phyloP scores from a whole-genome alignment of 345 rosid genomes.

The Populus davidiana region DNA sequence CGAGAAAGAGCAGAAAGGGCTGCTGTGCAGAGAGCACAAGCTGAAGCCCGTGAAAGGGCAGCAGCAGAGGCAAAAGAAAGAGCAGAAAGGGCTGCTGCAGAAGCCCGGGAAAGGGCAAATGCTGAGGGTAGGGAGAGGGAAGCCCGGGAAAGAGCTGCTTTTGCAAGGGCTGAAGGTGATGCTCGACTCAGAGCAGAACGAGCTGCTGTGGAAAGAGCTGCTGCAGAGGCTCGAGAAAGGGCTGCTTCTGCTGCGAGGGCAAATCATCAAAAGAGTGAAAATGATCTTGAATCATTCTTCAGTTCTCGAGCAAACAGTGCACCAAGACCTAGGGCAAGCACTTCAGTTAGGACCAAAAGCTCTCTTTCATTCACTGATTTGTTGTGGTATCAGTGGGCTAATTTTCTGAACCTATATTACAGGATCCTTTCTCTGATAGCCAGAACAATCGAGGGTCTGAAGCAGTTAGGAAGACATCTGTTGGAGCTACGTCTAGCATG shows the following conservation, averaged over 20 bases:
- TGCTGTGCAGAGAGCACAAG: constrained; percentile 89
- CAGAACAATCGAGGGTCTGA: constrained; percentile 72
- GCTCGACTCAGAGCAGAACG: constrained; percentile 63
- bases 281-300: constrained; percentile 89
- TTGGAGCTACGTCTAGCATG: constrained; percentile 53
- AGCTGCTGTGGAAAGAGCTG: constrained; percentile 81
- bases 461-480: constrained; percentile 52
- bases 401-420: constrained; percentile 22
- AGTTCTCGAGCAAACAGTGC: constrained; percentile 79
- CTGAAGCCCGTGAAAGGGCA: constrained; percentile 98
- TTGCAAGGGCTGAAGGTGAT: constrained; percentile 42
- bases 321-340: constrained; percentile 73
- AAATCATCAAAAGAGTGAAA: constrained; percentile 31
- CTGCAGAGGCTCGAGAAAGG: constrained; percentile 60
- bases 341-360: constrained; percentile 47
- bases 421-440: constrained; percentile 77
- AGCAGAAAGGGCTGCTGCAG: constrained; percentile 87
- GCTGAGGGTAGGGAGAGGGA: constrained; percentile 60
- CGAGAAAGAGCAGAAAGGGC: constrained; percentile 88
- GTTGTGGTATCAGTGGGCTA: background rate
- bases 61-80: constrained; percentile 80
- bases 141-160: constrained; percentile 37
- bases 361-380: constrained; percentile 12
- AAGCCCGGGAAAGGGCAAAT: constrained; percentile 71
- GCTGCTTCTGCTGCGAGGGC: constrained; percentile 66